Base-by-base conservation (phyloP, 1,284 basidiomycete species). In the Austroboletus rostrupii region DNA sequence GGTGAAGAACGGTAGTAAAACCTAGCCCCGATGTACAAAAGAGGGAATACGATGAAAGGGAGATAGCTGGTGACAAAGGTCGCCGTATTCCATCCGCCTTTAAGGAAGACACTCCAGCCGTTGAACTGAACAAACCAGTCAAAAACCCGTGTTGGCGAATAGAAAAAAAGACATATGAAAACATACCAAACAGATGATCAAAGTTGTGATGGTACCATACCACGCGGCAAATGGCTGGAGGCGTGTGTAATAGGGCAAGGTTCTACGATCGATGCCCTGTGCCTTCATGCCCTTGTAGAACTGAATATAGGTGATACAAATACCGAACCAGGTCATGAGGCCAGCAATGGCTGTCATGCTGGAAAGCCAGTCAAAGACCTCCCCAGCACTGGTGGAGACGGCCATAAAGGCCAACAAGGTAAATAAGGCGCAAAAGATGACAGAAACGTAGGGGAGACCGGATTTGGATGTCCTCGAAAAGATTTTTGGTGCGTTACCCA, bases 321-420 rank as follows among this genome's bases (percentile, higher is more conserved):
- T 95, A 54, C 84, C 88, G 61, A 88, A 85, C 92, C 92, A 96
- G 12, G 87, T 88, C 71, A 90, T 75, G 49, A 83, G 69, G n/a
- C 80, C 80, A 23, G 80, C 76, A 32, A 81, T 62, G 32, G 79
- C 60, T 20, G 80, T 87, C 84, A 92, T 84, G 71, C 85, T 88
- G 41, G 82, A 66, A 58, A 93, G 84, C 83, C 88, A 93, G 26
- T 70, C 68, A 66, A 96, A 91, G 37, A 92, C 87, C 39, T 67
- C 74, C 39, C 85, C 83, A 7, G 86, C 77, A 44, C 78, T 80
- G 36, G 64, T 69, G 35, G 72, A 77, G 47, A 87, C 73, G 37
- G 79, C 83, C 80, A 90, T 85, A 69, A 79, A 95, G 2, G 87
- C 79, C 10, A 97, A 79, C 10, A 80, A 62, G 12, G 83, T 77